Percentiles rank a stretch among this genome's conserved stretches.
phyloP scores from a whole-genome alignment of 805 yeast genomes.

The Maudiozyma bulderi region DNA sequence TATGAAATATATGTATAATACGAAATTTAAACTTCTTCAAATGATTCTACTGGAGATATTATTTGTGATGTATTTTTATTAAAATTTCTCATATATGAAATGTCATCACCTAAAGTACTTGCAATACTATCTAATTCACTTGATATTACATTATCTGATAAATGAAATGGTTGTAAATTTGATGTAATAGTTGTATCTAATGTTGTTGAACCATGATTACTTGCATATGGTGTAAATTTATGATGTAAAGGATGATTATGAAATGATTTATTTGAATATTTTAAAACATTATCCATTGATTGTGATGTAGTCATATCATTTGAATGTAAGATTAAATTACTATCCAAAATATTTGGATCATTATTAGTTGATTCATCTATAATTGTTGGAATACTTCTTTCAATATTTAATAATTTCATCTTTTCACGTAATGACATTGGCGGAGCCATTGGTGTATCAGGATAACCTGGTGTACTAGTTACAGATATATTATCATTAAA shows the following conservation, averaged over 20 bases:
- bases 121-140: conserved; percentile 20
- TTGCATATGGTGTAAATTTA: background rate
- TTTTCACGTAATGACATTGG: conserved; percentile 39
- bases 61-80: conserved; percentile 1
- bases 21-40: background rate
- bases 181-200: background rate
- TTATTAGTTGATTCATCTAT: background rate
- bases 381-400: conserved; percentile 5
- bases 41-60: conserved; percentile 1
- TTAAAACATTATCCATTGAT: conserved; percentile 3
- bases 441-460: conserved; percentile 27
- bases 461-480: conserved; percentile 6
- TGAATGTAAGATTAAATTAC: conserved; percentile 3
- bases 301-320: conserved; percentile 1
- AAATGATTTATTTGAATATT: background rate
- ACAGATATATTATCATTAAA: conserved; percentile 3
- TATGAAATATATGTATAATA: background rate
- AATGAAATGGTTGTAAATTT: background rate
- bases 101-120: conserved; percentile 25
- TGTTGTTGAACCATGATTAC: background rate
- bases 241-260: background rate
- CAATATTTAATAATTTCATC: conserved; percentile 33
- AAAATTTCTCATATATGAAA: conserved; percentile 11
- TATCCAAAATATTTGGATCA: background rate
- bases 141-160: background rate